phyloP scores from a whole-genome alignment of 2,329 filamentous ascomycete species.

The Sporothrix euskadiensis region DNA sequence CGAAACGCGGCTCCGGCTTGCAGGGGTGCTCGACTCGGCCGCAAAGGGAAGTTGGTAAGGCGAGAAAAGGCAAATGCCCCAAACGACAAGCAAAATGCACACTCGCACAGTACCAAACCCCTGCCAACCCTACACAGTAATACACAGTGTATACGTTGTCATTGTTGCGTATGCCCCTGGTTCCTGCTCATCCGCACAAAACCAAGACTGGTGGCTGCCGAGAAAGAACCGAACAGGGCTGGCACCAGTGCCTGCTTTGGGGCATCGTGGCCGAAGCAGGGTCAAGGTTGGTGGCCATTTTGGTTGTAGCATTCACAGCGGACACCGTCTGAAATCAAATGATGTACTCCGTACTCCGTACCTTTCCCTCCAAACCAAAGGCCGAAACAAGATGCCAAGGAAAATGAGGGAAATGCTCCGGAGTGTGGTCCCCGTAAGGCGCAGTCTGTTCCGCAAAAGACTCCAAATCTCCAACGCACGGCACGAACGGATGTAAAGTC shows the following conservation, averaged over 20 bases:
- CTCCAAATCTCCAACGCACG: neutral
- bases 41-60: conserved; percentile 16
- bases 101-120: neutral
- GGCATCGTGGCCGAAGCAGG: conserved; percentile 22
- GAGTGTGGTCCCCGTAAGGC: conserved; percentile 11
- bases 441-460: neutral
- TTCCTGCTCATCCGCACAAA: neutral
- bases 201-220: conserved; percentile 12
- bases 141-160: too few relatives aligned
- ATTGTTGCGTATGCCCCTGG: neutral
- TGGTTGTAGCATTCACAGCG: neutral
- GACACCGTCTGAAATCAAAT: neutral
- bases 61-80: neutral
- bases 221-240: conserved; percentile 25
- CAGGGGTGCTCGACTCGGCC: neutral
- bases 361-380: neutral
- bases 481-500: neutral
- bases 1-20: neutral
- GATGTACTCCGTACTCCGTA: too few relatives aligned
- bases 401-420: neutral
- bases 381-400: neutral
- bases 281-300: neutral
- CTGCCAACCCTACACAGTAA: neutral
- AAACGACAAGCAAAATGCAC: too few relatives aligned
- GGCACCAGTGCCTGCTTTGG: conserved; percentile 3